A percentile compares a stretch with the other conserved stretches of the same genome.
These are phyloP conservation scores for Cyclostephanos tholiformis DNA, from an alignment of 108 stramenopile species.

Conservation along the genomic window DNA sequence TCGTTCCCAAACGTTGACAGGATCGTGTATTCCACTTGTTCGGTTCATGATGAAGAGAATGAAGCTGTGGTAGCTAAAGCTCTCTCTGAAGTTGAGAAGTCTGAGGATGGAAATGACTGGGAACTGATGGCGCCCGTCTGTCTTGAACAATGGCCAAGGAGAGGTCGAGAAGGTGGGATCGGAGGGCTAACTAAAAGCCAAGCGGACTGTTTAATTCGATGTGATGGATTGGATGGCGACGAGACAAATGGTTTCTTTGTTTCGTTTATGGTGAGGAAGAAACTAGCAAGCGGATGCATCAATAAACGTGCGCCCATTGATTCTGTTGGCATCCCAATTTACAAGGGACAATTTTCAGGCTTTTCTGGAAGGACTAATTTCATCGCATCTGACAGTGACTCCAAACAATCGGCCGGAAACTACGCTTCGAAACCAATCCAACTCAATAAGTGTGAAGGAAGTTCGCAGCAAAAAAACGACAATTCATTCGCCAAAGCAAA, in stretches of 20 bases:
- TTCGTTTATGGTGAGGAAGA: slow-evolving; percentile 79
- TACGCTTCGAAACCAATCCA: slow-evolving; percentile 17
- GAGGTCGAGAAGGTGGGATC: slow-evolving; percentile 69
- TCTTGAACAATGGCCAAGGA: slow-evolving; percentile 82
- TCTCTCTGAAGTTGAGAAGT: slow-evolving; percentile 47
- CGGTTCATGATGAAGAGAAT: slow-evolving; percentile 92
- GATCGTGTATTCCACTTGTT: slow-evolving; percentile 99
- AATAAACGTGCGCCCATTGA: not conserved
- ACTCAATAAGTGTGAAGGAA: slow-evolving; percentile 14
- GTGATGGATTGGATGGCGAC: slow-evolving; percentile 87
- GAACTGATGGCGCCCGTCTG: slow-evolving; percentile 70
- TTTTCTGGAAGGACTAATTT: slow-evolving; percentile 11
- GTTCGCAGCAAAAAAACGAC: not conserved
- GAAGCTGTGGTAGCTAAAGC: slow-evolving; percentile 89
- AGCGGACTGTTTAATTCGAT: slow-evolving; percentile 82
- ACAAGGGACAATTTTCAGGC: slow-evolving; percentile 12
- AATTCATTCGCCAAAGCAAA: slow-evolving; percentile 22
- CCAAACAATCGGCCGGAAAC: not conserved
- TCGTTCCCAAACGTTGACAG: slow-evolving; percentile 84
- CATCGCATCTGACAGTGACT: not conserved
- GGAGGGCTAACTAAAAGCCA: slow-evolving; percentile 71
- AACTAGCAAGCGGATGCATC: slow-evolving; percentile 11
- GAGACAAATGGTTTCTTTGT: slow-evolving; percentile 98
- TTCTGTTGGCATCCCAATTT: slow-evolving; percentile 1
- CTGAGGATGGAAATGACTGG: slow-evolving; percentile 53